Conservation (phyloP, 1,284 basidiomycete species). For the Pulchroboletus neoregius region DNA sequence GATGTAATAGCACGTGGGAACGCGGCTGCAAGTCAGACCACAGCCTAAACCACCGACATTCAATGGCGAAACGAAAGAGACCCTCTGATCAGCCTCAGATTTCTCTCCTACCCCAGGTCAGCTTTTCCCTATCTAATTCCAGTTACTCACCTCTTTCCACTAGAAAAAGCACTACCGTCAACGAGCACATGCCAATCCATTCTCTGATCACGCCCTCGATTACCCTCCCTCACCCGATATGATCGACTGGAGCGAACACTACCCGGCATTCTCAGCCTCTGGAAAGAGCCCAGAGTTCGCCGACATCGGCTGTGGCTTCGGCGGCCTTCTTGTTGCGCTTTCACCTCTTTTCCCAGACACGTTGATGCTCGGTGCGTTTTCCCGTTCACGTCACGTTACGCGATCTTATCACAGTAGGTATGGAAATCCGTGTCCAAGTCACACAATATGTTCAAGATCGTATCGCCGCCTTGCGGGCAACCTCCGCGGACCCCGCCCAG, state of each 20-base stretch:
- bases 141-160: background rate
- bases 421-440: constrained; percentile 97
- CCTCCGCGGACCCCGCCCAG: constrained; percentile 37
- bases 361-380: constrained; percentile 83
- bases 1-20: constrained; percentile 17
- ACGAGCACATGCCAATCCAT: constrained; percentile 97
- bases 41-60: too few species aligned
- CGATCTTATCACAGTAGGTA: constrained; percentile 49
- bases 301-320: constrained; percentile 98
- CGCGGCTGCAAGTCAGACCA: background rate
- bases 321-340: constrained; percentile 87
- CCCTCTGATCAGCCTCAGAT: constrained; percentile 5
- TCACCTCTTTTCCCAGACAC: constrained; percentile 91
- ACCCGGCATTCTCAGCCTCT: constrained; percentile 63
- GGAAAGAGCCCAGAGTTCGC: constrained; percentile 85
- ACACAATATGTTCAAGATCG: constrained; percentile 96
- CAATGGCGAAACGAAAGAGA: constrained; percentile 32
- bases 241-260: constrained; percentile 87
- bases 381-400: background rate
- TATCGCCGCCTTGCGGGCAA: constrained; percentile 78
- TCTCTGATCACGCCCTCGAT: constrained; percentile 90
- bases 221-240: constrained; percentile 80
- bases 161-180: constrained; percentile 97
- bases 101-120: constrained; percentile 30
- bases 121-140: background rate